A percentile compares a stretch with the other conserved stretches of the same genome.
phyloP scores from a whole-genome alignment of 2,329 filamentous ascomycete species.

The Beauveria pseudobassiana region DNA sequence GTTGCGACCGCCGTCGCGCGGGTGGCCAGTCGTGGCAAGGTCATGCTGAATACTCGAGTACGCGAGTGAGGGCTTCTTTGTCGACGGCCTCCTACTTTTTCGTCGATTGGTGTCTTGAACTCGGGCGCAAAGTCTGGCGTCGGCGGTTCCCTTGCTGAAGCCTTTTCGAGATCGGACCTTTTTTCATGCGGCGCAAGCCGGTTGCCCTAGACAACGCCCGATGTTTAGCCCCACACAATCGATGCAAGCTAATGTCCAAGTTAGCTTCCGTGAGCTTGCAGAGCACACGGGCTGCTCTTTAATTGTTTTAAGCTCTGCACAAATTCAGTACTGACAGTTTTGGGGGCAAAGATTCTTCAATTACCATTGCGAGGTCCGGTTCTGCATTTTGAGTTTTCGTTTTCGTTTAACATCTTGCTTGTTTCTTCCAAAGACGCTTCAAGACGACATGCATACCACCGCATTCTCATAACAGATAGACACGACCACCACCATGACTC shows the following conservation, averaged over 20 bases:
- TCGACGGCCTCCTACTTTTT: not conserved
- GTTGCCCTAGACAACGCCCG: conserved; percentile 33
- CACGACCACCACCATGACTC: conserved; percentile 33
- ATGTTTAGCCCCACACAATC: conserved; percentile 23
- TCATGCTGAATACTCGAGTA: not conserved
- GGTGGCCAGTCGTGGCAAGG: not conserved
- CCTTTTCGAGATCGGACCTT: not conserved
- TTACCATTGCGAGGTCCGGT: not conserved
- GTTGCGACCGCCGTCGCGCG: not conserved
- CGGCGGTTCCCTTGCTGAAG: not conserved
- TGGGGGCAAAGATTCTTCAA: not conserved
- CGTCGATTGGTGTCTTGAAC: not conserved
- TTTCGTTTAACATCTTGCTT: not conserved
- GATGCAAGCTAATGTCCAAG: not conserved
- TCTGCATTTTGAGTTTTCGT: not conserved
- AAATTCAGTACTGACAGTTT: not conserved
- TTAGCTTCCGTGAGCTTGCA: not conserved
- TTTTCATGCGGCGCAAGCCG: not conserved
- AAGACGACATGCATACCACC: conserved; percentile 27
- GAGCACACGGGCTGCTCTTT: not conserved
- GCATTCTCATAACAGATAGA: conserved; percentile 14
- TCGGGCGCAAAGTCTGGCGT: not conserved
- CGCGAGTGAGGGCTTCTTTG: too few species aligned
- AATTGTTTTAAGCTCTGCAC: not conserved
- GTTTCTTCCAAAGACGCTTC: not conserved